phyloP scores from a whole-genome alignment of 306 rosid genomes.

The Cajanus cajan region DNA sequence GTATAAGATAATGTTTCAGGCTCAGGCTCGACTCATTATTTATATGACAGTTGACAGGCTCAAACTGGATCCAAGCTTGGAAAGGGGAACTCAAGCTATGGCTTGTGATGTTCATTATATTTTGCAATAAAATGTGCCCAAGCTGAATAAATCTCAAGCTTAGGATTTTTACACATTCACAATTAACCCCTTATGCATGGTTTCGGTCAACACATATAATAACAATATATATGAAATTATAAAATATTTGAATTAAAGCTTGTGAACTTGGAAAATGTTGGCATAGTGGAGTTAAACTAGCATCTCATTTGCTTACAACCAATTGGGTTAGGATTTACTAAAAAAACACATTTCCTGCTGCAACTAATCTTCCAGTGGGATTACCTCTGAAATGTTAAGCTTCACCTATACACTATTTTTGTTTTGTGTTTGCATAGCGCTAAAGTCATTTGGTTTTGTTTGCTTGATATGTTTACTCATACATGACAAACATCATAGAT shows the following conservation, averaged over 20 bases:
- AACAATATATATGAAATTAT: not conserved
- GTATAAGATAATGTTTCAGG: conserved; percentile 25
- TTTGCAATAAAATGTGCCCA: conserved; percentile 30
- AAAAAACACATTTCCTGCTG: conserved; percentile 6
- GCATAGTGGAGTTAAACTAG: not conserved
- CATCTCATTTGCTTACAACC: conserved; percentile 13
- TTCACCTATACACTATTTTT: not conserved
- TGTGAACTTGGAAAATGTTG: not conserved
- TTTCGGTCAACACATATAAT: not conserved
- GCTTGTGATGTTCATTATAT: conserved; percentile 26
- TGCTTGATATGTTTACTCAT: conserved; percentile 15
- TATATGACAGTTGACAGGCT: conserved; percentile 28
- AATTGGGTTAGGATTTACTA: conserved; percentile 2
- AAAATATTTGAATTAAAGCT: conserved; percentile 2
- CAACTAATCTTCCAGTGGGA: conserved; percentile 2
- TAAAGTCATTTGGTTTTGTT: conserved; percentile 16
- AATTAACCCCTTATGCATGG: not conserved
- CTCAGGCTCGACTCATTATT: conserved; percentile 30
- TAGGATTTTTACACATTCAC: conserved; percentile 14
- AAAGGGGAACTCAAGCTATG: conserved; percentile 24
- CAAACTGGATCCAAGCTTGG: conserved; percentile 24
- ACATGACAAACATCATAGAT: conserved; percentile 2
- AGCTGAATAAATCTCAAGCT: conserved; percentile 25
- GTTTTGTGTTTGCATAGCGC: not conserved
- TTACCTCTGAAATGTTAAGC: not conserved